phyloP scores from a whole-genome alignment of 805 yeast genomes.

The Kodamaea kakaduensis region DNA sequence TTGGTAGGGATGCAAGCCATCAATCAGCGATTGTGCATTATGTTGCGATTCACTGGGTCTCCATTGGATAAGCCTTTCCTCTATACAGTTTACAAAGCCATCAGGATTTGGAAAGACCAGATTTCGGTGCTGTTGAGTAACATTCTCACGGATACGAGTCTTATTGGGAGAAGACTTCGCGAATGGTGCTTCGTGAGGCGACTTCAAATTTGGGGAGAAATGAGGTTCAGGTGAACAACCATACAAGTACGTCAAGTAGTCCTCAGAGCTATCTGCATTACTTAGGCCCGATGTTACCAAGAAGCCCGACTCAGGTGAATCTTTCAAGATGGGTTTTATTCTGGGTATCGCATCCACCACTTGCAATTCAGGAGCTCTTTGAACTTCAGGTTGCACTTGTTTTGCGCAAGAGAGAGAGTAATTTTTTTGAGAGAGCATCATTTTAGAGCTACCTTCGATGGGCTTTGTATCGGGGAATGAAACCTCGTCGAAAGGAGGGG shows the following conservation, averaged over 20 bases:
- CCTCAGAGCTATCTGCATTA: conserved; percentile 1
- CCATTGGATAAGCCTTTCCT: conserved; percentile 30
- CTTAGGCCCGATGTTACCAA: too few relatives aligned
- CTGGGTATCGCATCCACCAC: too few relatives aligned
- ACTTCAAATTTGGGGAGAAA: conserved; percentile 8
- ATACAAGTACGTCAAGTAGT: background rate
- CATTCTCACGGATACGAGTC: conserved; percentile 8
- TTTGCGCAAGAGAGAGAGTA: too few relatives aligned
- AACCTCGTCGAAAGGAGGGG: too few relatives aligned
- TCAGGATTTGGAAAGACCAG: conserved; percentile 13
- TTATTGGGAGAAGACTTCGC: conserved; percentile 7
- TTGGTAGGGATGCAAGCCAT: conserved; percentile 32
- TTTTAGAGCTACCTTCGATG: too few relatives aligned
- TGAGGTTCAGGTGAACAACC: conserved; percentile 11
- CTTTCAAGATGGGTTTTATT: too few relatives aligned
- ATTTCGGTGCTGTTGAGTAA: conserved; percentile 11
- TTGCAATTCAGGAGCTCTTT: too few relatives aligned
- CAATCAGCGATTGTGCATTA: conserved; percentile 21
- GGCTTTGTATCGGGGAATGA: too few relatives aligned
- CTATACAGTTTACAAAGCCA: conserved; percentile 25
- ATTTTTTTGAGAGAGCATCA: too few relatives aligned
- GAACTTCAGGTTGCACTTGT: too few relatives aligned
- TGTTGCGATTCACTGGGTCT: conserved; percentile 32
- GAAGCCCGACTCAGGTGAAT: too few relatives aligned
- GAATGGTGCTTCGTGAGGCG: conserved; percentile 23